Conservation (phyloP, 495 filamentous ascomycete species). For the Aspergillus avenaceus region DNA sequence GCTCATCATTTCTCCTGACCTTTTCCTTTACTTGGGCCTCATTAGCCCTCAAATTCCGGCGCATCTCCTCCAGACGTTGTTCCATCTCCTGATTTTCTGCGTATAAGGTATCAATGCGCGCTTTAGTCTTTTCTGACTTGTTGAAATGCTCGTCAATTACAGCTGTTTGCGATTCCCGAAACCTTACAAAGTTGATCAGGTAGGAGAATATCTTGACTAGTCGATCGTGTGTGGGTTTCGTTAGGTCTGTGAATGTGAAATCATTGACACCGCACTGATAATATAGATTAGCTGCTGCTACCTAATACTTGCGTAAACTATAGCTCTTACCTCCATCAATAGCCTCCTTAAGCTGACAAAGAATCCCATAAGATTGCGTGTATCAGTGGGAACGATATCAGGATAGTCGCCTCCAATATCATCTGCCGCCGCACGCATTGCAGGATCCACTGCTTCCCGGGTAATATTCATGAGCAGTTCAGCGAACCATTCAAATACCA, state of each 20-base stretch:
- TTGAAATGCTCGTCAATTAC: slow-evolving; percentile 91
- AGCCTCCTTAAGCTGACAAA: slow-evolving; percentile 73
- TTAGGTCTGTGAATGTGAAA: slow-evolving; percentile 86
- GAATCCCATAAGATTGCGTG: slow-evolving; percentile 89
- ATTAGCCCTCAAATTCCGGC: slow-evolving; percentile 67
- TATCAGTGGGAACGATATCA: slow-evolving; percentile 77
- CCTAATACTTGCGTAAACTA: not conserved
- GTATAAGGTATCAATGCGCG: slow-evolving; percentile 80
- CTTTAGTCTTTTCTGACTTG: slow-evolving; percentile 77
- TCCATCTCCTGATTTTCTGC: slow-evolving; percentile 84
- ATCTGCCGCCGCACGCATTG: slow-evolving; percentile 85
- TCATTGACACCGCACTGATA: slow-evolving; percentile 78
- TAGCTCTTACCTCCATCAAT: slow-evolving; percentile 62
- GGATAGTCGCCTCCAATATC: slow-evolving; percentile 80
- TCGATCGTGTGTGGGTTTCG: slow-evolving; percentile 81
- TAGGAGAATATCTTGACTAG: slow-evolving; percentile 91
- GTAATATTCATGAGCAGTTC: slow-evolving; percentile 90
- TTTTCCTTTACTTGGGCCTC: slow-evolving; percentile 78
- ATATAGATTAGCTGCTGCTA: slow-evolving; percentile 1
- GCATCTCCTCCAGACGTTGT: slow-evolving; percentile 73
- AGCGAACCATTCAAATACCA: slow-evolving; percentile 96
- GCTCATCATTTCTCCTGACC: slow-evolving; percentile 74
- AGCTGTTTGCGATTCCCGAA: slow-evolving; percentile 81
- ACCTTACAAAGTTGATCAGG: slow-evolving; percentile 96
- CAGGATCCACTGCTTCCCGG: slow-evolving; percentile 85